A percentile compares a stretch with the other conserved stretches of the same genome.
Evolutionary conservation across 257 asterid genomes (phyloP).

Genomic region (Solanum tarapatanum): DNA sequence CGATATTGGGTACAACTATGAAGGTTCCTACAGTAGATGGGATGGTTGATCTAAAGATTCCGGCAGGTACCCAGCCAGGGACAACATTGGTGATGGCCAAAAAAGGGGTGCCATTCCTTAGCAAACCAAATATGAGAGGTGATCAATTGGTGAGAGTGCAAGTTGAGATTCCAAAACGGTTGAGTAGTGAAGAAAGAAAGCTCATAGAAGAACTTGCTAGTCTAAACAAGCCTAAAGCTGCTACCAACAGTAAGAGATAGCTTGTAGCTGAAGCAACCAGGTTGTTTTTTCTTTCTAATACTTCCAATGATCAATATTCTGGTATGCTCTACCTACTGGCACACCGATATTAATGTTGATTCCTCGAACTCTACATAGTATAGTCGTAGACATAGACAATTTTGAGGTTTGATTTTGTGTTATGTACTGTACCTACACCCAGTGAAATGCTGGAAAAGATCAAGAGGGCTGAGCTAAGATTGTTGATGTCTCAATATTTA

Average conservation of each 20-base stretch:
- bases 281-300: not conserved
- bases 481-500: not conserved
- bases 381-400: not conserved
- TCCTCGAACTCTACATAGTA: not conserved
- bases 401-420: constrained; percentile 4
- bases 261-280: not conserved
- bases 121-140: constrained; percentile 74
- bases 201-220: constrained; percentile 78
- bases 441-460: not conserved
- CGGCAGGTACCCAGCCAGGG: constrained; percentile 90
- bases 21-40: constrained; percentile 97
- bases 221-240: constrained; percentile 62
- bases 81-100: constrained; percentile 90
- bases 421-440: not conserved
- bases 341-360: not conserved
- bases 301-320: not conserved
- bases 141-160: constrained; percentile 94
- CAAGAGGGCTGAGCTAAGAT: not conserved
- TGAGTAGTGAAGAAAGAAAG: constrained; percentile 79
- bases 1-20: constrained; percentile 67
- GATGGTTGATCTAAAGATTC: constrained; percentile 71
- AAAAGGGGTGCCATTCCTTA: constrained; percentile 72
- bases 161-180: constrained; percentile 91
- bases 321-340: not conserved
- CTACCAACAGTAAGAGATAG: constrained; percentile 44